Evolutionary conservation across 208 protist genomes (phyloP), one percentile per base, ranked within the genome.

Genomic region (Kentomonas sorsogonicus): DNA sequence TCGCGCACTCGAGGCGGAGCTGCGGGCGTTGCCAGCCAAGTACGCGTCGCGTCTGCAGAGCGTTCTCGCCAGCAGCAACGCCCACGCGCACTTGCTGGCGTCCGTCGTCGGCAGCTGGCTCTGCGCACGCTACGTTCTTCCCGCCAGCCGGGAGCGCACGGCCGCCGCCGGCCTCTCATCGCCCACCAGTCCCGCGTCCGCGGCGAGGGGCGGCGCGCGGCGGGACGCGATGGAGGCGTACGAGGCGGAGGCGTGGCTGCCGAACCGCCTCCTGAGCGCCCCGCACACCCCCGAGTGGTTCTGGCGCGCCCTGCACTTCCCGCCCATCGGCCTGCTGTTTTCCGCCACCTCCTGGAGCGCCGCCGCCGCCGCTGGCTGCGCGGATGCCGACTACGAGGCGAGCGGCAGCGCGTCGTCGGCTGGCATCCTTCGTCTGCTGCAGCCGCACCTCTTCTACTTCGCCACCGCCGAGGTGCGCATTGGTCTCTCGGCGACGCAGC

Each of bases 401-500:
- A 48, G 20, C 18, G 10, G 43, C 18, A 48, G 7, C 20, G 43
- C 43, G 16, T n/a, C 43, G 16, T 15, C 9, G 9, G 20, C 6
- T n/a, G 10, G 7, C 6, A 22, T 89, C 10, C 31, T 58, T 1
- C 40, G 64, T 16, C 69, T 88, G 15, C 55, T 86, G 55, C 54
- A 52, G 25, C 54, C 76, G n/a, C 81, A 89, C 25, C 48, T 87
- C 11, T 93, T 86, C 58, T 56, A 70, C 34, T 65, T 85, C 16
- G 65, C 58, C 18, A 69, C 69, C 40, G 61, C 65, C 51, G 71
- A 90, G 60, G 59, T 89, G 29, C 60, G 67, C 3, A 74, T 89
- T 33, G 86, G 86, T 13, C 67, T 73, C 27, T 63, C 67, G 3
- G 59, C 55, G 0, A 64, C 69, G 6, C 71, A 83, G 23, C 71